Conservation (phyloP, 495 filamentous ascomycete genomes). For the Xylaria telfairii region DNA sequence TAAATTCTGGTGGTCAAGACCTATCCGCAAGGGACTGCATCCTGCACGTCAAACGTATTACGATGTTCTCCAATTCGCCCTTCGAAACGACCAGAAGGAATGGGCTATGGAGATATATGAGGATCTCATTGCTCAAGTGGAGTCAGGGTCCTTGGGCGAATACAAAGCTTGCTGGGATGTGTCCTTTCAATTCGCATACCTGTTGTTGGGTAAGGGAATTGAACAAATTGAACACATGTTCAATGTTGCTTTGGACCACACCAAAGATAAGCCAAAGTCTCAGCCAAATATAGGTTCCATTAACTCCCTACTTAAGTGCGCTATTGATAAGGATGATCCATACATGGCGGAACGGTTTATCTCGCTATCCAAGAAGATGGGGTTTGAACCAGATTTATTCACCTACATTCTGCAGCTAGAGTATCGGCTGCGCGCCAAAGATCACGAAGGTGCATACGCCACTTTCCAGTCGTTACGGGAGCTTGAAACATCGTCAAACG, state of each 20-base stretch:
- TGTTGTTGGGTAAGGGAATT: conserved; percentile 68
- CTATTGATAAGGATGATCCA: conserved; percentile 70
- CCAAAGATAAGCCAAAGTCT: conserved; percentile 46
- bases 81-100: conserved; percentile 60
- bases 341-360: conserved; percentile 77
- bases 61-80: conserved; percentile 55
- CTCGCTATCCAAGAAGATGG: conserved; percentile 64
- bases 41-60: conserved; percentile 56
- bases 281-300: conserved; percentile 72
- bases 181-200: conserved; percentile 76
- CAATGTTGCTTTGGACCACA: conserved; percentile 59
- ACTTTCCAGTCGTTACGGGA: conserved; percentile 67
- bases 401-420: conserved; percentile 78
- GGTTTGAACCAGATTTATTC: conserved; percentile 64
- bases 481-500: conserved; percentile 51
- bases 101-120: conserved; percentile 71
- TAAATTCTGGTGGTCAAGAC: conserved; percentile 69
- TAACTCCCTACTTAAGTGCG: conserved; percentile 75
- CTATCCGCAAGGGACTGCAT: conserved; percentile 47
- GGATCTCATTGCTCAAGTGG: conserved; percentile 53
- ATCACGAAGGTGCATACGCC: conserved; percentile 69
- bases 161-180: conserved; percentile 67
- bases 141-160: conserved; percentile 36
- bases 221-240: conserved; percentile 75
- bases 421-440: conserved; percentile 70